Evolutionary conservation across 192 early-diverging fungal species (phyloP).

Genomic region (Coemansia sp.): DNA sequence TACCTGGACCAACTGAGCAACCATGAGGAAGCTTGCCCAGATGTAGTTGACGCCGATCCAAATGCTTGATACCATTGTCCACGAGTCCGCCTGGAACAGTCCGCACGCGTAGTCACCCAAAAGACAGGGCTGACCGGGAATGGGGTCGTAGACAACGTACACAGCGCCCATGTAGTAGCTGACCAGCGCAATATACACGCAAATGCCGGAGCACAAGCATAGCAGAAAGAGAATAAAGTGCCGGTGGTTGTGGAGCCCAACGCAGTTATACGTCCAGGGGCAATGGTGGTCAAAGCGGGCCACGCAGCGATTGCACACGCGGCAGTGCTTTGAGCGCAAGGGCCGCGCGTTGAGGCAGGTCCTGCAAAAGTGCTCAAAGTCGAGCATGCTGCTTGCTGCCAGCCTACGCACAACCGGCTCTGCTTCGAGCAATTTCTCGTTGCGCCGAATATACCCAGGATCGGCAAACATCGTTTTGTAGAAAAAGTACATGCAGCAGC

Average conservation of each 20-base stretch:
- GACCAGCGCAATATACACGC: constrained; percentile 63
- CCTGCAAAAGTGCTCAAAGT: constrained; percentile 81
- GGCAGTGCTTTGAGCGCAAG: constrained; percentile 93
- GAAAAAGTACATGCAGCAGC: constrained; percentile 71
- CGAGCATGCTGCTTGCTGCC: constrained; percentile 68
- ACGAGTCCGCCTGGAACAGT: constrained; percentile 75
- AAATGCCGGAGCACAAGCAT: constrained; percentile 65
- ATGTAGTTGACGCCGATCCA: constrained; percentile 80
- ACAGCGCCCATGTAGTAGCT: constrained; percentile 59
- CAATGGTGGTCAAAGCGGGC: constrained; percentile 96
- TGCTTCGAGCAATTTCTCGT: constrained; percentile 36
- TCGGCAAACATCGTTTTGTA: constrained; percentile 73
- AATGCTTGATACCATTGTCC: constrained; percentile 65
- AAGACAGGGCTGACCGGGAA: constrained; percentile 60
- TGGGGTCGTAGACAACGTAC: constrained; percentile 59
- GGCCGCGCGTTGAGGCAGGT: constrained; percentile 85
- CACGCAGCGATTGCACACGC: constrained; percentile 91
- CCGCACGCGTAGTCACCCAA: constrained; percentile 67
- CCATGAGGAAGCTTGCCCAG: constrained; percentile 83
- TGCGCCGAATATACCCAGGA: constrained; percentile 79
- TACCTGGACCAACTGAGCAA: constrained; percentile 80
- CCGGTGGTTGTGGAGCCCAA: constrained; percentile 88
- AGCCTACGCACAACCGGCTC: constrained; percentile 56
- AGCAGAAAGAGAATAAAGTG: constrained; percentile 82
- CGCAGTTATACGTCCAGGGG: constrained; percentile 97